phyloP scores from a whole-genome alignment of 805 yeast genomes.

The Saturnispora galanensis region DNA sequence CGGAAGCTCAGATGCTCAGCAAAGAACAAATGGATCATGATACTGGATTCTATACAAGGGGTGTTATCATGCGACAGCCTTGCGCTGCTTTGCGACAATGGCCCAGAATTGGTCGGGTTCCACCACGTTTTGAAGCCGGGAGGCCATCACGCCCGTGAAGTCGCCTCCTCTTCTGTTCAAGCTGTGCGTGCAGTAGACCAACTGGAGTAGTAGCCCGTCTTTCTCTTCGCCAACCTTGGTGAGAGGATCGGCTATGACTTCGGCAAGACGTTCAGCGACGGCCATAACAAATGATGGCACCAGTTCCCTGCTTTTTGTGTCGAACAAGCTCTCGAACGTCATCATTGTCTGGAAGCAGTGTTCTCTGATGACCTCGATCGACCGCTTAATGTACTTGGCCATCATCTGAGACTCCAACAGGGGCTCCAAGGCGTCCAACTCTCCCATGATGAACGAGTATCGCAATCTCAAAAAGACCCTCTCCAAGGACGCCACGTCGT shows the following conservation, averaged over 20 bases:
- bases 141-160: constrained; percentile 44
- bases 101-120: not conserved
- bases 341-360: constrained; percentile 66
- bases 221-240: constrained; percentile 31
- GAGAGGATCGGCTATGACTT: constrained; percentile 17
- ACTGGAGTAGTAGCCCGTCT: constrained; percentile 68
- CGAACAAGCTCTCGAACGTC: constrained; percentile 54
- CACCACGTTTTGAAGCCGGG: not conserved
- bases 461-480: constrained; percentile 60
- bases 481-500: constrained; percentile 31
- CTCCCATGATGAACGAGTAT: constrained; percentile 53
- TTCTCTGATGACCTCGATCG: constrained; percentile 78
- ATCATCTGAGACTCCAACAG: constrained; percentile 40
- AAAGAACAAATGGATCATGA: not conserved
- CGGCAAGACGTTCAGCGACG: constrained; percentile 21
- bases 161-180: constrained; percentile 62
- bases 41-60: too few relatives aligned
- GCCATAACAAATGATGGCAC: constrained; percentile 29
- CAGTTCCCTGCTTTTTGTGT: constrained; percentile 22
- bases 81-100: constrained; percentile 32
- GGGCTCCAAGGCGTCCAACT: constrained; percentile 48
- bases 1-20: not conserved
- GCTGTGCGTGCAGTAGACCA: constrained; percentile 84
- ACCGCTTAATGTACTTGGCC: constrained; percentile 63
- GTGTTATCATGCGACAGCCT: constrained; percentile 1